Evolutionary conservation across 306 rosid genomes (phyloP), one percentile per base, ranked within the genome.

Genomic region (Pterocarpus macrocarpus): DNA sequence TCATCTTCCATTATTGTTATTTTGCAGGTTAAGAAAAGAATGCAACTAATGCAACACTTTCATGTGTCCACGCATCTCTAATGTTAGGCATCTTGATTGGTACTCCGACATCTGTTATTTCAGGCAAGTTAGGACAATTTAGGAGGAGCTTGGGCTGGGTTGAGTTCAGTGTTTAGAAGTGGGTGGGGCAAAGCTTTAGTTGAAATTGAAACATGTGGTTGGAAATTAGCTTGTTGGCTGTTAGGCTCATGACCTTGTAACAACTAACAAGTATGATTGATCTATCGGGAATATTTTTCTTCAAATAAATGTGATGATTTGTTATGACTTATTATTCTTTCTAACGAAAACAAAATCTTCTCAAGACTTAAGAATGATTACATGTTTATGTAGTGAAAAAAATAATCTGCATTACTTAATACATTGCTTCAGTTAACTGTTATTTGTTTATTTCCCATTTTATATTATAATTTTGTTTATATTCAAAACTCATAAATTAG

Each of bases 1-100:
- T 11, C 4, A 30, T 33, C 67, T 13, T 62, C 67, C 45, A 52
- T 17, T 30, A 36, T 9, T 45, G 4, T 12, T 45, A 32, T 55
- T 72, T 72, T 33, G 62, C 5, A n/a, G 15, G 64, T 16, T 35
- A 72, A 38, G 36, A 55, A 72, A 53, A 38, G 17, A 55, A 72
- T 35, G 16, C 16, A 55, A 55, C 12, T 50, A 50, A 4, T 7
- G 49, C 7, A n/a, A 53, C 49, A 15, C 35, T 38, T 13, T 53
- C 49, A 50, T 13, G 76, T 13, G 10, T 55, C 44, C 64, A 72
- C 63, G 56, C 64, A 9, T 69, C 58, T 47, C 43, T 50, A 50
- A 4, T 69, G 56, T 69, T 47, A 28, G 75, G 59, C 30, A 49
- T 33, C 45, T 70, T 47, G 75, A 28, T 59, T 28, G 64, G 4